A percentile compares a stretch with the other conserved stretches of the same genome.
Evolutionary conservation across 805 yeast species (phyloP).

Genomic region (Metschnikowia shivogae): DNA sequence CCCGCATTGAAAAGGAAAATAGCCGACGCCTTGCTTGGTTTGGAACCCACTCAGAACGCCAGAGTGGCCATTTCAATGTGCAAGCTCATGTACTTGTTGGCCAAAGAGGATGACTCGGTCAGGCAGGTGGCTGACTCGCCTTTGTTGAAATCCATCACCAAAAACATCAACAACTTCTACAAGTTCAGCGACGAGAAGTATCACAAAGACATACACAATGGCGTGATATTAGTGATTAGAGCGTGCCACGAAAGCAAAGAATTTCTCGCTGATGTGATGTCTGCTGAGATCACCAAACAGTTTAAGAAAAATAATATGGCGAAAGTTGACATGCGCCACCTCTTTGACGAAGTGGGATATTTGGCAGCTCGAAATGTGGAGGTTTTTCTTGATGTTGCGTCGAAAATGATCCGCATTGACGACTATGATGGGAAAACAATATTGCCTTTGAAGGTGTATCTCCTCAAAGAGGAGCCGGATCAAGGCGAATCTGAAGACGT

Average conservation of each 20-base stretch:
- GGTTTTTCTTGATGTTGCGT: conserved; percentile 42
- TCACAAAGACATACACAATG: conserved; percentile 10
- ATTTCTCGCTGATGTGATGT: conserved; percentile 46
- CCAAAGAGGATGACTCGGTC: conserved; percentile 42
- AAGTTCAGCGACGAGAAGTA: conserved; percentile 19
- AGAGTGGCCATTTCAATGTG: conserved; percentile 35
- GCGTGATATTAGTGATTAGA: conserved; percentile 55
- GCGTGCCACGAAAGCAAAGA: conserved; percentile 63
- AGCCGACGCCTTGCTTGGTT: conserved; percentile 40
- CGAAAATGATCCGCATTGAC: conserved; percentile 40
- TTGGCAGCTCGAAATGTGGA: conserved; percentile 48
- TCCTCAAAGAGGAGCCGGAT: conserved; percentile 6
- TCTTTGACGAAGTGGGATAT: conserved; percentile 47
- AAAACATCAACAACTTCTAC: conserved; percentile 31
- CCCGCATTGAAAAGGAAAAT: conserved; percentile 25
- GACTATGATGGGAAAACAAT: conserved; percentile 37
- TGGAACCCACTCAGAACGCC: conserved; percentile 21
- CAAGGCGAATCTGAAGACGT: conserved; percentile 19
- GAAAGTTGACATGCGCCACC: conserved; percentile 29
- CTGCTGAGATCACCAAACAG: conserved; percentile 46
- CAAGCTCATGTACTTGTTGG: conserved; percentile 51
- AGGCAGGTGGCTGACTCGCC: conserved; percentile 43
- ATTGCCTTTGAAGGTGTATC: conserved; percentile 20
- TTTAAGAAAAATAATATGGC: conserved; percentile 7
- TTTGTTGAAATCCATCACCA: conserved; percentile 45